Evolutionary conservation across 768 basidiomycete genomes (phyloP).

Genomic region (Suillus discolor): DNA sequence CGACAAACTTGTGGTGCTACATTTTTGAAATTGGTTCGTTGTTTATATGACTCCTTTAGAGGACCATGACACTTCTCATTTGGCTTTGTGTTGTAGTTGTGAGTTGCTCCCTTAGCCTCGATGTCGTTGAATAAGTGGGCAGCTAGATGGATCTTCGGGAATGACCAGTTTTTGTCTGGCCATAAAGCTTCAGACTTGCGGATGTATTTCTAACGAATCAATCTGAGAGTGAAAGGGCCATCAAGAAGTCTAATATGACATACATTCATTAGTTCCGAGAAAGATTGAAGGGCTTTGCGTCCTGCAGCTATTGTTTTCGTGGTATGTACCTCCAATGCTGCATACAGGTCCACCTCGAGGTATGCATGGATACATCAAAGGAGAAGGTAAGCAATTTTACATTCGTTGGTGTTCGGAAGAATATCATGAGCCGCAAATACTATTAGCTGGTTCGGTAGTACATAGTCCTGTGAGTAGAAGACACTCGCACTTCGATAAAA

Average conservation of each 20-base stretch:
- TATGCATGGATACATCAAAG: conserved; percentile 33
- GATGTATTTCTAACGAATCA: no score
- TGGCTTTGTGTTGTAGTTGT: no score
- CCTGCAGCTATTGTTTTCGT: conserved; percentile 26
- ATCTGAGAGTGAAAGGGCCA: background rate
- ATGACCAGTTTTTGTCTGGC: no score
- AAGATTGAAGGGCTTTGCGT: conserved; percentile 18
- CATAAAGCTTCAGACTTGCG: no score
- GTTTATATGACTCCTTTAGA: no score
- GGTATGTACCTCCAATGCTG: conserved; percentile 32
- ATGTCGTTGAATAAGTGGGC: no score
- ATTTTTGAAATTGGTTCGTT: no score
- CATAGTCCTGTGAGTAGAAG: background rate
- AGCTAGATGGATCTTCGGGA: no score
- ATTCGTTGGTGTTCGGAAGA: conserved; percentile 13
- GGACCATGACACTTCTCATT: no score
- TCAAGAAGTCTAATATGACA: background rate
- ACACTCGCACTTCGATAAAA: background rate
- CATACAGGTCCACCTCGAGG: conserved; percentile 32
- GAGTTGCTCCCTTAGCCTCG: no score
- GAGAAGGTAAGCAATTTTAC: conserved; percentile 24
- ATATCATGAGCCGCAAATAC: conserved; percentile 21
- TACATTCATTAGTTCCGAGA: conserved; percentile 26
- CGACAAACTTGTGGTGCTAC: no score
- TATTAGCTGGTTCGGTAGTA: background rate